These are phyloP conservation scores for Magnolia sinica DNA, from an alignment of 164 flowering plant species.

Conservation along the genomic window DNA sequence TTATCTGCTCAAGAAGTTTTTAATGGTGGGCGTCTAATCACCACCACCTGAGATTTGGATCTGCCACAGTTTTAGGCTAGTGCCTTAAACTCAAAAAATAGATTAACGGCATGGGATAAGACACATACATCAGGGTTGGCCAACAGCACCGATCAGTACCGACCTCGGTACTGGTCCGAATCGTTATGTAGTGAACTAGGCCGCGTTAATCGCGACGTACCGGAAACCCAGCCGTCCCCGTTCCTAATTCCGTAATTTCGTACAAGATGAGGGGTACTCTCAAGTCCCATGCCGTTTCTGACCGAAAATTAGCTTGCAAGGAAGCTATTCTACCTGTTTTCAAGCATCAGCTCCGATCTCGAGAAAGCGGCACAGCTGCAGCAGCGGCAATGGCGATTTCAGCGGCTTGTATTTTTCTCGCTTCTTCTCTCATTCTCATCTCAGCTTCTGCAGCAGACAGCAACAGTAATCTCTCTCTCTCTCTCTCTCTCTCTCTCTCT, in stretches of 20 bases:
- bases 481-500: neutral
- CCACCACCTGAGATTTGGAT: no score
- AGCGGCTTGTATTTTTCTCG: conserved; percentile 12
- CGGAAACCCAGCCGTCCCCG: neutral
- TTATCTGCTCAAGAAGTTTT: no score
- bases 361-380: neutral
- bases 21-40: no score
- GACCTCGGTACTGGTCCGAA: no score
- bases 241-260: neutral
- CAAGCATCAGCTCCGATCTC: neutral
- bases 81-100: no score
- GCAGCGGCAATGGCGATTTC: conserved; percentile 25
- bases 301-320: neutral
- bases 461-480: neutral
- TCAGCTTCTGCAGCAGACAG: conserved; percentile 35
- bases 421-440: conserved; percentile 24
- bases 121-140: no score
- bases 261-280: neutral
- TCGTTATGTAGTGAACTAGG: neutral
- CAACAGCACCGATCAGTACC: no score
- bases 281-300: neutral
- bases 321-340: neutral
- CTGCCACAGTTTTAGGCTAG: no score
- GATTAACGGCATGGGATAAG: no score
- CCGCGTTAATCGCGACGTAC: neutral